These are phyloP conservation scores for Tolypocladium album DNA, from an alignment of 2,329 filamentous ascomycete genomes.

Conservation along the genomic window DNA sequence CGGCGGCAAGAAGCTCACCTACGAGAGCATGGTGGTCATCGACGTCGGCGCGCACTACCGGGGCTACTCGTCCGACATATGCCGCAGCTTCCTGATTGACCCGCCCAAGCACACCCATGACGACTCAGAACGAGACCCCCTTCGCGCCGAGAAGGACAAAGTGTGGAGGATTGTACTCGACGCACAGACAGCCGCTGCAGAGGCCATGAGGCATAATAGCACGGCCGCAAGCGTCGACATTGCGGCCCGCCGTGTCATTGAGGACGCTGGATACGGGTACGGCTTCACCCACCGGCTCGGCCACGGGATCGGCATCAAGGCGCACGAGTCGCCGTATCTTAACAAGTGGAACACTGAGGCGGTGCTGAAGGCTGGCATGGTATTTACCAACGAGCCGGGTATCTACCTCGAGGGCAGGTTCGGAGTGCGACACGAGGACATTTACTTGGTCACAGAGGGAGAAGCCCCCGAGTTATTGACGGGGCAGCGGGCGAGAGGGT, in stretches of 20 bases:
- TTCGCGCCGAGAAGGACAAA: constrained; percentile 37
- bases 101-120: constrained; percentile 7
- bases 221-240: constrained; percentile 50
- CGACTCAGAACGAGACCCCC: constrained; percentile 3
- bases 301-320: constrained; percentile 57
- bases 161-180: constrained; percentile 52
- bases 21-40: constrained; percentile 49
- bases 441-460: constrained; percentile 43
- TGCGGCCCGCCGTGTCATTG: constrained; percentile 46
- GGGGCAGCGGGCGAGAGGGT: constrained; percentile 36
- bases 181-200: constrained; percentile 46
- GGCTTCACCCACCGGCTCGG: constrained; percentile 52
- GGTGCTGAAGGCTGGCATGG: constrained; percentile 43
- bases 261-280: constrained; percentile 45
- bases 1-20: constrained; percentile 37
- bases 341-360: constrained; percentile 47
- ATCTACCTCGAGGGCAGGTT: constrained; percentile 50
- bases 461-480: constrained; percentile 45
- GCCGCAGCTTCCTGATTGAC: constrained; percentile 48
- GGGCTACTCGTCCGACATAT: constrained; percentile 54
- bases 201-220: constrained; percentile 36
- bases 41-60: constrained; percentile 52
- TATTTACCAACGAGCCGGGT: constrained; percentile 53
- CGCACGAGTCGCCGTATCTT: constrained; percentile 53
- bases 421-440: constrained; percentile 52